phyloP scores from a whole-genome alignment of 805 yeast genomes.

The Yamadazyma tumulicola region DNA sequence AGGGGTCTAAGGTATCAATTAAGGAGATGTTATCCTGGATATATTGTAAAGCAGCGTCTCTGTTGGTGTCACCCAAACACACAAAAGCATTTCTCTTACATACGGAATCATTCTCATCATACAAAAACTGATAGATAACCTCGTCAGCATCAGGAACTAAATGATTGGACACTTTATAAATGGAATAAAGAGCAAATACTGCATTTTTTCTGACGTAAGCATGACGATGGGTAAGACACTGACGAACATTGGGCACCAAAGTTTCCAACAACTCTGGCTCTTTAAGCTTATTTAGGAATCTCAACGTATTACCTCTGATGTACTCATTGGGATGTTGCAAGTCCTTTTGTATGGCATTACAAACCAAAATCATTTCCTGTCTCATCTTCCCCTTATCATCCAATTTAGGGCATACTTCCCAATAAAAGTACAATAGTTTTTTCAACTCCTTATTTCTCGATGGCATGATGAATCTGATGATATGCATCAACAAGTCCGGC shows the following conservation, averaged over 20 bases:
- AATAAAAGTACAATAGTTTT: constrained; percentile 88
- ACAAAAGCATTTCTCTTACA: constrained; percentile 95
- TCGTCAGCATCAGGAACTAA: constrained; percentile 95
- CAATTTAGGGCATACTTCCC: constrained; percentile 96
- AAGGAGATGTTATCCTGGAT: constrained; percentile 65
- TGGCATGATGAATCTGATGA: constrained; percentile 96
- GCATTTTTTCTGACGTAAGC: constrained; percentile 98
- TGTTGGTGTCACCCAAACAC: constrained; percentile 74
- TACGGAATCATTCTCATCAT: constrained; percentile 84
- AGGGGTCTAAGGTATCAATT: constrained; percentile 69
- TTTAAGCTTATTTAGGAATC: constrained; percentile 84
- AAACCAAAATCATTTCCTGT: constrained; percentile 97
- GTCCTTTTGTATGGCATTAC: constrained; percentile 96
- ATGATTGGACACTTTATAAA: constrained; percentile 78
- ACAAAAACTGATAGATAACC: constrained; percentile 66
- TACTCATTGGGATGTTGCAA: constrained; percentile 97
- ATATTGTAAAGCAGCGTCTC: constrained; percentile 80
- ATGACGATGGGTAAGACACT: constrained; percentile 92
- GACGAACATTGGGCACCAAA: constrained; percentile 86
- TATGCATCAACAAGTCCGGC: constrained; percentile 93
- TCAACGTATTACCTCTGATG: constrained; percentile 90
- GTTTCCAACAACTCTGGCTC: constrained; percentile 96
- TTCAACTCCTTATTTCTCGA: constrained; percentile 86
- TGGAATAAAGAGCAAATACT: constrained; percentile 81
- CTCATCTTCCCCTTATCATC: constrained; percentile 86